A percentile compares a stretch with the other conserved stretches of the same genome.
Evolutionary conservation across 2,329 filamentous ascomycete genomes (phyloP).

Genomic region (Aspergillus candidus): DNA sequence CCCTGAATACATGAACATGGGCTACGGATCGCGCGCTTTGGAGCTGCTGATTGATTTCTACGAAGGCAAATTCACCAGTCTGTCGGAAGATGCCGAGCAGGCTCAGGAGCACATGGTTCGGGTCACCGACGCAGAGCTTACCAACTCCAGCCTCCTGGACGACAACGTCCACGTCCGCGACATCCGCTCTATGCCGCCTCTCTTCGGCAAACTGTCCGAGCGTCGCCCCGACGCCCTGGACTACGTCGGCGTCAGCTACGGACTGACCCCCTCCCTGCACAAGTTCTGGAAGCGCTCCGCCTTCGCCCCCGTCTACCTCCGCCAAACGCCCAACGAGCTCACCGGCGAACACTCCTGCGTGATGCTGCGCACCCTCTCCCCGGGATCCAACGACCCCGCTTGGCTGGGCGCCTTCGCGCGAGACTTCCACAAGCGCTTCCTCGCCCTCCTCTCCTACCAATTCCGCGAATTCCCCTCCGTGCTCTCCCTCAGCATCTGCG

Average conservation of each 20-base stretch:
- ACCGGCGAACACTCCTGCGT: constrained; percentile 97
- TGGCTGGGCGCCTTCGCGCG: constrained; percentile 89
- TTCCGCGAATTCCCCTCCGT: constrained; percentile 76
- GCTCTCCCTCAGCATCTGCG: constrained; percentile 78
- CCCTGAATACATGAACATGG: constrained; percentile 86
- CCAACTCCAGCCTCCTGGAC: constrained; percentile 67
- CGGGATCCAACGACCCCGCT: constrained; percentile 57
- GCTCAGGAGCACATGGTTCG: constrained; percentile 60
- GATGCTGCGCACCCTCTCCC: constrained; percentile 76
- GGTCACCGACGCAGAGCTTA: constrained; percentile 75
- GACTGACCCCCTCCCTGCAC: constrained; percentile 77
- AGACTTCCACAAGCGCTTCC: constrained; percentile 93
- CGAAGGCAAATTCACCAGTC: constrained; percentile 79
- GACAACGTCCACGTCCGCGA: constrained; percentile 89
- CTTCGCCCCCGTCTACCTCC: constrained; percentile 85
- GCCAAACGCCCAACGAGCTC: constrained; percentile 91
- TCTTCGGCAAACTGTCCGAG: constrained; percentile 84
- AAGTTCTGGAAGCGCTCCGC: constrained; percentile 92
- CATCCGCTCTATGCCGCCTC: constrained; percentile 82
- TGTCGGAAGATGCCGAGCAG: constrained; percentile 64
- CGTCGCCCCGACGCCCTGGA: constrained; percentile 73
- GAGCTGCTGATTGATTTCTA: constrained; percentile 88
- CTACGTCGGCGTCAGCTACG: constrained; percentile 93
- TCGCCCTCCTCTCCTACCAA: constrained; percentile 82
- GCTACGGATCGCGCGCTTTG: constrained; percentile 84